Evolutionary conservation across 169 alveolate species (phyloP).

Genomic region (Plasmodium falciparum): DNA sequence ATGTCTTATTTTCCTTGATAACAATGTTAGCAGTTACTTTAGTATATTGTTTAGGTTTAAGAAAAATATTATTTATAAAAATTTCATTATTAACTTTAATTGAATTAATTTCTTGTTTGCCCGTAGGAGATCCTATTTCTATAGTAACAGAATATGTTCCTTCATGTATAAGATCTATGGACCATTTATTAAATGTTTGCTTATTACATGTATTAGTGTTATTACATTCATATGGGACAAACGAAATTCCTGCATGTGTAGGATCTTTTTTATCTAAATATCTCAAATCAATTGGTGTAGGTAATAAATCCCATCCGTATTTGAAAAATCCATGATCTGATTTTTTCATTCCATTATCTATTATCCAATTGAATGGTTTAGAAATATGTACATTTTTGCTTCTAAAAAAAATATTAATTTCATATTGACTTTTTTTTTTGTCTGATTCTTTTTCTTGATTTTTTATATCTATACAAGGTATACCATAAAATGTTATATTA

Average conservation of each 20-base stretch:
- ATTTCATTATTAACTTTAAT: conserved; percentile 63
- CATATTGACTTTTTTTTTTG: conserved; percentile 34
- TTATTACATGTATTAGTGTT: conserved; percentile 39
- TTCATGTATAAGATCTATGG: conserved; percentile 64
- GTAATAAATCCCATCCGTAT: conserved; percentile 73
- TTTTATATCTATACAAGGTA: conserved; percentile 48
- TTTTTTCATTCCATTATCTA: conserved; percentile 72
- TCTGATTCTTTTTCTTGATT: conserved; percentile 21
- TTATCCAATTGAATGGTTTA: conserved; percentile 65
- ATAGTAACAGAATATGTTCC: conserved; percentile 63
- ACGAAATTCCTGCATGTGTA: conserved; percentile 71
- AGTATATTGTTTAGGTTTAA: conserved; percentile 68
- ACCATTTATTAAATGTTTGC: conserved; percentile 62
- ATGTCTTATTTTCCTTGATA: conserved; percentile 32
- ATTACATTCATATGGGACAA: conserved; percentile 57
- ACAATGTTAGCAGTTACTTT: conserved; percentile 54
- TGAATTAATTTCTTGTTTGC: conserved; percentile 69
- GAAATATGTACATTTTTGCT: conserved; percentile 42
- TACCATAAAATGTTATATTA: conserved; percentile 57
- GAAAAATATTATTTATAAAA: conserved; percentile 64
- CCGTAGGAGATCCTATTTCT: conserved; percentile 77
- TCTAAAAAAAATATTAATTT: conserved; percentile 68
- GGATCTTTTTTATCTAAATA: conserved; percentile 46
- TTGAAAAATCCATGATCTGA: conserved; percentile 50
- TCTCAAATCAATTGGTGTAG: conserved; percentile 56